phyloP scores from a whole-genome alignment of 306 rosid species.

The Trifolium pratense region DNA sequence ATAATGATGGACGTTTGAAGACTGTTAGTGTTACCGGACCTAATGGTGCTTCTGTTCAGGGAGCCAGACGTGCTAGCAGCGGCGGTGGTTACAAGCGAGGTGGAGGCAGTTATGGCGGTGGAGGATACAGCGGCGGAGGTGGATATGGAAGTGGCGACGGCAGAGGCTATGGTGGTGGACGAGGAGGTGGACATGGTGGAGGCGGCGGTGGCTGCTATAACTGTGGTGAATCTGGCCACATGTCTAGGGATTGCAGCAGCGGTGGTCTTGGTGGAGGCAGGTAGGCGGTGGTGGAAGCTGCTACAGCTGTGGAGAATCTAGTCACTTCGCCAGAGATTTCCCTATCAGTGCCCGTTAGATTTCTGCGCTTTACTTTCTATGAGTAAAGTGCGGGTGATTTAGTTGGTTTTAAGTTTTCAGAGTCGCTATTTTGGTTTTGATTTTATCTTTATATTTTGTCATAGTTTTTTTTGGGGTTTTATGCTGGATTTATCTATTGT shows the following conservation, averaged over 20 bases:
- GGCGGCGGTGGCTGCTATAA: conserved; percentile 50
- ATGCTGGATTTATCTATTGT: conserved; percentile 33
- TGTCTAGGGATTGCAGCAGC: conserved; percentile 45
- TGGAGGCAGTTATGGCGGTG: neutral
- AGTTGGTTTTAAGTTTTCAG: neutral
- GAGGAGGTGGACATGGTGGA: conserved; percentile 41
- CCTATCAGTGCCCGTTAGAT: conserved; percentile 32
- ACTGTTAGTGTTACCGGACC: conserved; percentile 90
- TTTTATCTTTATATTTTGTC: neutral
- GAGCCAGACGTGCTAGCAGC: conserved; percentile 47
- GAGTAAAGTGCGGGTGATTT: neutral
- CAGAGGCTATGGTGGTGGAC: neutral
- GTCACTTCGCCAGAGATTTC: conserved; percentile 52
- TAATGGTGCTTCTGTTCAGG: conserved; percentile 58
- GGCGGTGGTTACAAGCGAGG: neutral
- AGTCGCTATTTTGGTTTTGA: neutral
- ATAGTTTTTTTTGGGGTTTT: neutral
- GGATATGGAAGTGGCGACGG: conserved; percentile 20
- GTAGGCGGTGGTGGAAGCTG: conserved; percentile 55
- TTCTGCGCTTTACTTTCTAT: neutral
- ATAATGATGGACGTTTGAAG: conserved; percentile 67
- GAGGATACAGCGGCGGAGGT: conserved; percentile 20
- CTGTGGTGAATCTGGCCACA: conserved; percentile 48
- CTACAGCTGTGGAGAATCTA: conserved; percentile 49
- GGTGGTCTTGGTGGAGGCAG: conserved; percentile 41